Conservation (phyloP, 805 yeast genomes). For the Teunomyces aglyptinius region DNA sequence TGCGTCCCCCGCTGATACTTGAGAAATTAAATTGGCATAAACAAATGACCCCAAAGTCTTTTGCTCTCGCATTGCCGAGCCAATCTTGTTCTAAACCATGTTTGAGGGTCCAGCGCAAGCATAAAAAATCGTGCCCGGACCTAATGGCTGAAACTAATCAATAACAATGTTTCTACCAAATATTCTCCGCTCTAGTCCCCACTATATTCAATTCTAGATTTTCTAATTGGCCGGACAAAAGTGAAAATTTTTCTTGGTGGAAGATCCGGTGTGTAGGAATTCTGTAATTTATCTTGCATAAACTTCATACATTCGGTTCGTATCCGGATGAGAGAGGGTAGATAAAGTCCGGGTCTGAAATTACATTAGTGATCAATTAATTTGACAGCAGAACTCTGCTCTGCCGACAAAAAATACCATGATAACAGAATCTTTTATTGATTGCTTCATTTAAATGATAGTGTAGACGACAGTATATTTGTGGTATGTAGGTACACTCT, state of each 20-base stretch:
- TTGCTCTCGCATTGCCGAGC: not conserved
- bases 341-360: not conserved
- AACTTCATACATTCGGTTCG: not conserved
- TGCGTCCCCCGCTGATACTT: not conserved
- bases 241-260: slow-evolving; percentile 1
- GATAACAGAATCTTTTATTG: too few relatives aligned
- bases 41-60: not conserved
- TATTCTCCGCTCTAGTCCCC: slow-evolving; percentile 2
- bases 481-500: too few relatives aligned
- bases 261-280: not conserved
- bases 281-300: slow-evolving; percentile 1
- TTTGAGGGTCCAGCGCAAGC: not conserved
- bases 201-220: not conserved
- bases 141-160: not conserved
- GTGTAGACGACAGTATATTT: too few relatives aligned
- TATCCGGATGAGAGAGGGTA: slow-evolving; percentile 1
- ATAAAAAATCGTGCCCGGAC: not conserved
- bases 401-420: too few relatives aligned
- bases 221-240: not conserved
- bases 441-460: too few relatives aligned
- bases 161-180: not conserved
- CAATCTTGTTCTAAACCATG: not conserved
- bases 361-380: too few relatives aligned
- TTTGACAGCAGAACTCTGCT: too few relatives aligned
- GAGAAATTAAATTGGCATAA: not conserved